phyloP scores from a whole-genome alignment of 2,329 filamentous ascomycete genomes.

The Colletotrichum truncatum region DNA sequence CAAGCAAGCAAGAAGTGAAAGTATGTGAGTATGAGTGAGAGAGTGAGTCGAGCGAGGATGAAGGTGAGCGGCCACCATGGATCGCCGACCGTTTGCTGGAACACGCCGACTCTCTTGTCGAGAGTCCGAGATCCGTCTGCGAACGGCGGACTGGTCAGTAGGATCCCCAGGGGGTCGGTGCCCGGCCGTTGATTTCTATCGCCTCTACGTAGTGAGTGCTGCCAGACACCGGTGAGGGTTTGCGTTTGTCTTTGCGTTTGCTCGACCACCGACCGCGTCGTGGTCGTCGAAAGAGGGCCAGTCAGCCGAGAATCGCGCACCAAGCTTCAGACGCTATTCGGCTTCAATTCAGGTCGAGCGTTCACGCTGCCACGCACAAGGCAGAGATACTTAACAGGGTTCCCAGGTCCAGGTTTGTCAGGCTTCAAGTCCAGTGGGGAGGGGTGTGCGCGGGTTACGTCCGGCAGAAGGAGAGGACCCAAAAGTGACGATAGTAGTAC shows the following conservation, averaged over 20 bases:
- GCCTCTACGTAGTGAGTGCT: no score
- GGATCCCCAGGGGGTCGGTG: conserved; percentile 19
- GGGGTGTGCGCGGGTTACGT: conserved; percentile 21
- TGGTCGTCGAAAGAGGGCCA: conserved; percentile 5
- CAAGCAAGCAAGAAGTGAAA: background rate
- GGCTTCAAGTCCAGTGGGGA: conserved; percentile 7
- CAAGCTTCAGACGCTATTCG: conserved; percentile 5
- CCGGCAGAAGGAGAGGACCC: conserved; percentile 14
- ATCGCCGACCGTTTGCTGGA: conserved; percentile 26
- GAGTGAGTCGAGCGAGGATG: background rate
- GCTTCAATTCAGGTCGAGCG: conserved; percentile 9
- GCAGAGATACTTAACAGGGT: background rate
- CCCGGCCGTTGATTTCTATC: conserved; percentile 11
- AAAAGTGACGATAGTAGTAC: conserved; percentile 23
- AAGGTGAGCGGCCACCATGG: background rate
- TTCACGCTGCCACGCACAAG: background rate
- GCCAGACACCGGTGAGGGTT: conserved; percentile 11
- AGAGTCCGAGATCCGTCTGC: conserved; percentile 6
- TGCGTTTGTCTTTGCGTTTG: conserved; percentile 26
- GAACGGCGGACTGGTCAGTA: background rate
- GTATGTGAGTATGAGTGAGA: background rate
- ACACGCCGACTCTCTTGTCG: conserved; percentile 13
- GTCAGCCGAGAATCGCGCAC: background rate
- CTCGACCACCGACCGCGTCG: conserved; percentile 9
- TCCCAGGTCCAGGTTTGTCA: conserved; percentile 26